Percentiles rank a stretch among this genome's conserved stretches.
These are phyloP conservation scores for Hyphopichia wangnamkhiaoensis DNA, from an alignment of 1,139 yeast genomes.

Conservation along the genomic window DNA sequence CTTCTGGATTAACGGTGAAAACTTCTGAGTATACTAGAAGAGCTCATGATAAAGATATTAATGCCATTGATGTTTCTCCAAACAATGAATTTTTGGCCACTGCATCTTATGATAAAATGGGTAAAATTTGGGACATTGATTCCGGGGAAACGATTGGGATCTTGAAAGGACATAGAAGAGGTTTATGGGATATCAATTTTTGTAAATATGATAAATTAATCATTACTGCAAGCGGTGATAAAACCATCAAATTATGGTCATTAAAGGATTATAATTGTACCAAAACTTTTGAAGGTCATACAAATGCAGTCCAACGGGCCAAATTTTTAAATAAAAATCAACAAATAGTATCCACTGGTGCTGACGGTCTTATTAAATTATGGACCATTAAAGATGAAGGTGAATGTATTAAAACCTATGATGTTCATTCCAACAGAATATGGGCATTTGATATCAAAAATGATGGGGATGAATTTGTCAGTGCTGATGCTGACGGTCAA, in stretches of 20 bases:
- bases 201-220: constrained; percentile 74
- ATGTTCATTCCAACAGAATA: constrained; percentile 89
- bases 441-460: constrained; percentile 79
- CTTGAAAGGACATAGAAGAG: constrained; percentile 87
- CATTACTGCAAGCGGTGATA: constrained; percentile 87
- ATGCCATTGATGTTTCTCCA: constrained; percentile 83
- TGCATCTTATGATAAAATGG: constrained; percentile 93
- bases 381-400: constrained; percentile 76
- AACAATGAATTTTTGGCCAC: constrained; percentile 88
- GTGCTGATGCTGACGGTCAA: constrained; percentile 96
- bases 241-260: constrained; percentile 87
- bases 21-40: constrained; percentile 83
- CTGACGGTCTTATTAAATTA: constrained; percentile 88
- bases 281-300: constrained; percentile 90
- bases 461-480: constrained; percentile 69
- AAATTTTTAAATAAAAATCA: constrained; percentile 65
- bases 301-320: constrained; percentile 86
- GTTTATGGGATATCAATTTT: constrained; percentile 89
- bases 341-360: constrained; percentile 83
- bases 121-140: constrained; percentile 82
- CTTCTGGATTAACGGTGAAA: constrained; percentile 21
- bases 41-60: constrained; percentile 96
- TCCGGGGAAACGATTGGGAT: constrained; percentile 85
- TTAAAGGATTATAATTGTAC: constrained; percentile 71
- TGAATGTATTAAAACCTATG: constrained; percentile 80